A percentile compares a stretch with the other conserved stretches of the same genome.
phyloP scores from a whole-genome alignment of 768 basidiomycete species.

The Baorangia bicolor region DNA sequence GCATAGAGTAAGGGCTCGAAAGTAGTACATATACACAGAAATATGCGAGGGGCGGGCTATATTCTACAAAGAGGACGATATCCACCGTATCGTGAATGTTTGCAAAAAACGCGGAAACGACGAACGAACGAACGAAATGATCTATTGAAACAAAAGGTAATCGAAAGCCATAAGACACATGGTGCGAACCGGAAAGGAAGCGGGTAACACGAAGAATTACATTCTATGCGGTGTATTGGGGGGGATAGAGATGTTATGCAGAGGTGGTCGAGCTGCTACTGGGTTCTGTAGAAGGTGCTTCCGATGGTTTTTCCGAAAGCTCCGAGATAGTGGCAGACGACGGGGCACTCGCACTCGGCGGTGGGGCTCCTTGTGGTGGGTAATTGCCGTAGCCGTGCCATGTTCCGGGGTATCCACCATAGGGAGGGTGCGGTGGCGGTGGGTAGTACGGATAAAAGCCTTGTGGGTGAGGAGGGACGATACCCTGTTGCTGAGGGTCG shows the following conservation, averaged over 20 bases:
- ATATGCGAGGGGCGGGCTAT: conserved; percentile 20
- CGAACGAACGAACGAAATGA: conserved; percentile 12
- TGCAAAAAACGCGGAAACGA: conserved; percentile 1
- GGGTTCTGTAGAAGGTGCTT: conserved; percentile 18
- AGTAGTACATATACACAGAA: conserved; percentile 33
- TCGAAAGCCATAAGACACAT: conserved; percentile 11
- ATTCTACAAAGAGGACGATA: conserved; percentile 25
- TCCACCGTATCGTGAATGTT: conserved; percentile 13
- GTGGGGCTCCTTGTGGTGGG: conserved; percentile 28
- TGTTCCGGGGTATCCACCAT: conserved; percentile 28
- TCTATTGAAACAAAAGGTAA: conserved; percentile 29
- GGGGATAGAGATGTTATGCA: conserved; percentile 17
- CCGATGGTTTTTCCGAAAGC: conserved; percentile 28
- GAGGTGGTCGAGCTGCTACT: conserved; percentile 16
- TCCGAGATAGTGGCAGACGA: conserved; percentile 17
- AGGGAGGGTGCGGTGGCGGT: conserved; percentile 26
- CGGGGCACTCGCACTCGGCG: conserved; percentile 13
- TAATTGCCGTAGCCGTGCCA: conserved; percentile 34
- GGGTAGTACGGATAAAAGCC: conserved; percentile 36
- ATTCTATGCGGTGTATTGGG: conserved; percentile 20
- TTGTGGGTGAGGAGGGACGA: conserved; percentile 20
- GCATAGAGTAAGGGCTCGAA: conserved; percentile 23
- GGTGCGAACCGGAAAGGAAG: conserved; percentile 12
- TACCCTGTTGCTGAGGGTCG: conserved; percentile 29
- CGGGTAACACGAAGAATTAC: conserved; percentile 24